These are phyloP conservation scores for Claviceps purpurea DNA, from an alignment of 2,329 filamentous ascomycete species.

Conservation along the genomic window DNA sequence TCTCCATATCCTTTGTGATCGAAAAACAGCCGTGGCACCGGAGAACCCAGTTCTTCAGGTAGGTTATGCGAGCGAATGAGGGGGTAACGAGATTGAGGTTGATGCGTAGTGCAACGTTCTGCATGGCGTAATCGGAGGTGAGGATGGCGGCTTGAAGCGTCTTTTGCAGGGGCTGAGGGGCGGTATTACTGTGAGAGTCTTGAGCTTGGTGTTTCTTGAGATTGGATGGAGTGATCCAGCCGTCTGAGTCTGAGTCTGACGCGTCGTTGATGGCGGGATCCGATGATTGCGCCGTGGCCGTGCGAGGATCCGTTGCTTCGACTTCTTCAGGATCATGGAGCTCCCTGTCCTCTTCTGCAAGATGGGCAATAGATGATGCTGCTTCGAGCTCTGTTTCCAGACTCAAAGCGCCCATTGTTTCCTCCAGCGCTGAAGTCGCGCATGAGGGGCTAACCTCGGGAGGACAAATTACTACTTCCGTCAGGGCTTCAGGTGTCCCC, in stretches of 20 bases:
- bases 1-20: slow-evolving; percentile 67
- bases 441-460: slow-evolving; percentile 11
- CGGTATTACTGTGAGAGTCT: slow-evolving; percentile 36
- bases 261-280: slow-evolving; percentile 24
- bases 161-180: slow-evolving; percentile 39
- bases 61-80: slow-evolving; percentile 64
- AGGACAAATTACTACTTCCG: neutral
- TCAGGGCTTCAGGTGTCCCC: neutral
- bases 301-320: slow-evolving; percentile 5
- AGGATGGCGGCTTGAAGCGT: slow-evolving; percentile 80
- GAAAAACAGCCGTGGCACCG: slow-evolving; percentile 91
- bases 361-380: neutral
- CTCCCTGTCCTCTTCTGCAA: slow-evolving; percentile 2
- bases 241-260: slow-evolving; percentile 39
- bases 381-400: slow-evolving; percentile 7
- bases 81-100: slow-evolving; percentile 82
- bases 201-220: slow-evolving; percentile 70
- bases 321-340: neutral
- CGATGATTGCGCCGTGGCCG: slow-evolving; percentile 3
- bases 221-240: slow-evolving; percentile 92
- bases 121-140: slow-evolving; percentile 94
- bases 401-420: slow-evolving; percentile 13
- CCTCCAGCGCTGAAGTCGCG: slow-evolving; percentile 6
- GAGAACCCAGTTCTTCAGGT: slow-evolving; percentile 77
- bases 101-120: slow-evolving; percentile 90